Evolutionary conservation across 495 filamentous ascomycete species (phyloP), one percentile per base, ranked within the genome.

Genomic region (Aspergillus conjunctus): DNA sequence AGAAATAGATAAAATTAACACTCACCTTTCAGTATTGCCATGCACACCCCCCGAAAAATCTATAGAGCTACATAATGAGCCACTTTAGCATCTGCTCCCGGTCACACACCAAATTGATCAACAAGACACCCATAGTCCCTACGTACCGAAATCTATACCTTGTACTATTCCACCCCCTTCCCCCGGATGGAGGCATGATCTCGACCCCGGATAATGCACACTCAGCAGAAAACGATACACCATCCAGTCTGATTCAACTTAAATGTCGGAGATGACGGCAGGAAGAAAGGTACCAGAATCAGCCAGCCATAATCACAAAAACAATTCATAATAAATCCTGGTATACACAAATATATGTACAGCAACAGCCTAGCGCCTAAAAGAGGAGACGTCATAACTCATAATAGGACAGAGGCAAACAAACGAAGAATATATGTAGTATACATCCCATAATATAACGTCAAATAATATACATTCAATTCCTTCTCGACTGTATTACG

Each of bases 371-470:
- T 22, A 48, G 44, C 44, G 17, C 44, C 44, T 21, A 22, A 7
- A 48, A 48, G 17, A 4, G 18, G 44, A 22, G 44, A 22, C 7
- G 18, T 48, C 44, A 48, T 48, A 48, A 48, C 44, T 48, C 44
- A 48, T 48, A n/a, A 48, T 43, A 48, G 12, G 44, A 11, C 8
- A 12, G 44, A 20, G 44, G 44, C 17, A 21, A 46, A 18, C 14
- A 17, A 46, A 46, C 10, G 14, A 43, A 17, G 10, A 41, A 41
- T 11, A 9, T 41, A 41, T 15, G 12, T 15, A 5, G 14, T 17
- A 43, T 43, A 43, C 39, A 43, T 43, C 17, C 39, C 12, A 43
- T 43, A 9, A 43, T 43, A 43, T 17, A 48, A 4, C 9, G 10
- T 21, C 44, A 21, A 18, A 18, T 48, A 48, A 21, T 48, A 41